These are phyloP conservation scores for Aegle marmelos DNA, from an alignment of 345 rosid species.

Conservation along the genomic window DNA sequence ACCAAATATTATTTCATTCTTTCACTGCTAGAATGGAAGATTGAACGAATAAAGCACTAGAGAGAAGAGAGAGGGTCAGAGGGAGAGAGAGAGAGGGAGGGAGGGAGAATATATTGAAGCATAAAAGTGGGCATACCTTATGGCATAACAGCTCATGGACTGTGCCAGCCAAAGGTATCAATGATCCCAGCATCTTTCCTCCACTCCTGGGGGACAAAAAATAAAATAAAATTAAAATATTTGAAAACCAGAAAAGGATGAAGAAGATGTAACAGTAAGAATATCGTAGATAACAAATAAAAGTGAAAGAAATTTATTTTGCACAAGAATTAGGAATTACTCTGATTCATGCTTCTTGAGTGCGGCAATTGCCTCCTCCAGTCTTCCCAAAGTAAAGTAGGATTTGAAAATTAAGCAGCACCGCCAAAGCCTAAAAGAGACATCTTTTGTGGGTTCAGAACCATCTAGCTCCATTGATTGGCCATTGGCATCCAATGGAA, in stretches of 20 bases:
- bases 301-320: conserved; percentile 2
- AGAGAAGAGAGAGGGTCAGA: no score
- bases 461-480: conserved; percentile 33
- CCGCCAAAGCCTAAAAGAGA: conserved; percentile 63
- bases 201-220: conserved; percentile 32
- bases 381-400: conserved; percentile 77
- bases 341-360: conserved; percentile 66
- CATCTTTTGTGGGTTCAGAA: conserved; percentile 37
- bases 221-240: neutral
- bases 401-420: conserved; percentile 63
- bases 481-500: conserved; percentile 21
- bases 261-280: neutral
- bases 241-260: no score
- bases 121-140: conserved; percentile 50
- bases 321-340: conserved; percentile 31
- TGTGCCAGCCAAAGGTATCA: conserved; percentile 56
- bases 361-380: conserved; percentile 75
- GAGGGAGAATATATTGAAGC: neutral
- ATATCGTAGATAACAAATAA: conserved; percentile 14
- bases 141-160: conserved; percentile 66
- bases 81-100: neutral
- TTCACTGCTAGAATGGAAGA: neutral
- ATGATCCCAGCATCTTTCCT: conserved; percentile 48
- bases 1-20: neutral
- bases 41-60: neutral